Conservation (phyloP, 2,329 filamentous ascomycete genomes). For the Exophiala xenobiotica region DNA sequence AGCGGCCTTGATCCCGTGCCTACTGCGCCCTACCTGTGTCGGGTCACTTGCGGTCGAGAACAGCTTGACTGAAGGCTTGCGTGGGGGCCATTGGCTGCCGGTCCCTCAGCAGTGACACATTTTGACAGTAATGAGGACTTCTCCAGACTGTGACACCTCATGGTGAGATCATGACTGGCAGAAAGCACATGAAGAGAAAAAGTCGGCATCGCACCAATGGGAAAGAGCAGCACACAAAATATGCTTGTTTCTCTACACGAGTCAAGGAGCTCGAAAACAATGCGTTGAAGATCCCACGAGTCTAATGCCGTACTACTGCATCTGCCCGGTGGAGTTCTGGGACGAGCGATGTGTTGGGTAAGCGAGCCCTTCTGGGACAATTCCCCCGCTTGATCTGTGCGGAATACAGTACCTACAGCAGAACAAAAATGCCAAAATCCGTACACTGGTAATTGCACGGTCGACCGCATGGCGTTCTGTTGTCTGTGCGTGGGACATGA, state of each 20-base stretch:
- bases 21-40: not conserved
- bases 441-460: slow-evolving; percentile 8
- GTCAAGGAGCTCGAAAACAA: not conserved
- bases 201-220: not conserved
- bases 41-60: not conserved
- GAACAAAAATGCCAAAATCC: not conserved
- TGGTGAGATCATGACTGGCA: no score
- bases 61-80: not conserved
- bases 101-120: slow-evolving; percentile 3
- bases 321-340: slow-evolving; percentile 5
- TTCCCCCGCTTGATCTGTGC: not conserved
- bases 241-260: not conserved
- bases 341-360: slow-evolving; percentile 2
- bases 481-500: slow-evolving; percentile 13
- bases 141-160: slow-evolving; percentile 1
- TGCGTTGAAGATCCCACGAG: slow-evolving; percentile 2
- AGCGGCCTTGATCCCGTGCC: slow-evolving; percentile 3
- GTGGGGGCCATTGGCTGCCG: not conserved
- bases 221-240: not conserved
- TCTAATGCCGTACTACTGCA: slow-evolving; percentile 10
- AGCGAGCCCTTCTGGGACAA: slow-evolving; percentile 6
- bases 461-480: slow-evolving; percentile 9
- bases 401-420: not conserved
- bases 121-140: slow-evolving; percentile 8
- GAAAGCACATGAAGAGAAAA: no score